phyloP scores from a whole-genome alignment of 2,329 filamentous ascomycete genomes.

The Pestalotiopsis sp. region DNA sequence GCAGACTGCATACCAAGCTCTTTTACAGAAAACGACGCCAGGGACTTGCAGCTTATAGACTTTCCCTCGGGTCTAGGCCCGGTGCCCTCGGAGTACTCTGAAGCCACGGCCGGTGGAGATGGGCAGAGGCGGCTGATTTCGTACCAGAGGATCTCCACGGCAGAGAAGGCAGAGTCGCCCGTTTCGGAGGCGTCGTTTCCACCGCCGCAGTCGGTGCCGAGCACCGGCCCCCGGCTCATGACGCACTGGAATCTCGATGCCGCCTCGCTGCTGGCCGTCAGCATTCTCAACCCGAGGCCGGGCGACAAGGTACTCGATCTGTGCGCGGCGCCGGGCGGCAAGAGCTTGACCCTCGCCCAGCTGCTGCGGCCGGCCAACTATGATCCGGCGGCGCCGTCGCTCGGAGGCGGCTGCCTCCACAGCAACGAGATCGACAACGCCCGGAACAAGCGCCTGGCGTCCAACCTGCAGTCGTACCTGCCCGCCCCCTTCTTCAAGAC shows the following conservation, averaged over 20 bases:
- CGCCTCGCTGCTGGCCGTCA: conserved; percentile 30
- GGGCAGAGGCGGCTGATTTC: conserved; percentile 13
- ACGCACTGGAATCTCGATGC: conserved; percentile 34
- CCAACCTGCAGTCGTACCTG: conserved; percentile 28
- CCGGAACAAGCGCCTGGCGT: conserved; percentile 32
- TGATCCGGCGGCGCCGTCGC: conserved; percentile 18
- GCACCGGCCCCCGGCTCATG: conserved; percentile 21
- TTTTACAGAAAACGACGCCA: conserved; percentile 19
- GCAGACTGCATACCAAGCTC: conserved; percentile 16
- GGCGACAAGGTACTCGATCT: conserved; percentile 41
- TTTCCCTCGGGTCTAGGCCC: conserved; percentile 15
- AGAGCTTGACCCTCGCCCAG: conserved; percentile 35
- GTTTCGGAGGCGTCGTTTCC: conserved; percentile 24
- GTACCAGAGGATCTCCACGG: conserved; percentile 21
- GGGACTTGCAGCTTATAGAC: conserved; percentile 17
- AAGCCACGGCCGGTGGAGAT: not conserved
- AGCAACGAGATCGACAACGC: conserved; percentile 36
- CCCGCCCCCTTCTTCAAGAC: conserved; percentile 23
- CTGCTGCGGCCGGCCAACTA: conserved; percentile 24
- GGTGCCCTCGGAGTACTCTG: not conserved
- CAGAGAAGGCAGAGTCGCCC: conserved; percentile 12
- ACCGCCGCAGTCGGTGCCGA: conserved; percentile 19
- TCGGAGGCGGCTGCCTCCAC: conserved; percentile 34
- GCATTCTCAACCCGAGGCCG: conserved; percentile 34
- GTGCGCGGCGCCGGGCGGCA: conserved; percentile 39